A percentile compares a stretch with the other conserved stretches of the same genome.
These are phyloP conservation scores for Diaporthe batatas DNA, from an alignment of 2,329 filamentous ascomycete genomes.

Conservation along the genomic window DNA sequence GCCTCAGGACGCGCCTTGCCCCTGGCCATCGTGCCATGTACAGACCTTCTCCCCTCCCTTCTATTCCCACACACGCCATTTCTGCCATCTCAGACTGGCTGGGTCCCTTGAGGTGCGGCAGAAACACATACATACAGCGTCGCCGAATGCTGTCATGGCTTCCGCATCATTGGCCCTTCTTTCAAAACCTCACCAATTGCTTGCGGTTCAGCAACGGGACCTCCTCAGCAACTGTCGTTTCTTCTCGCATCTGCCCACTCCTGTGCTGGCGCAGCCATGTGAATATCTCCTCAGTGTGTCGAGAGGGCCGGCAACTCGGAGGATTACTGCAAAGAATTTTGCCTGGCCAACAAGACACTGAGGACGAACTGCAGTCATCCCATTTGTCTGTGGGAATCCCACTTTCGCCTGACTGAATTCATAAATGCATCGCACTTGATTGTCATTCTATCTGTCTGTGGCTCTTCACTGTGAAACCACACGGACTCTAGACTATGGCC, in stretches of 20 bases:
- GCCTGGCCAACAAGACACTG: neutral
- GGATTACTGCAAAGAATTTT: no score
- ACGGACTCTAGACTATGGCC: neutral
- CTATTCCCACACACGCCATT: neutral
- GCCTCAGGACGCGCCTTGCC: neutral
- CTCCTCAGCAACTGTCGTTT: neutral
- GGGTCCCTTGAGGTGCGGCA: no score
- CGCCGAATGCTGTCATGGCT: neutral
- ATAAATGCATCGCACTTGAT: constrained; percentile 28
- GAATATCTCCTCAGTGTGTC: neutral
- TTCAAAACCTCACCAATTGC: neutral
- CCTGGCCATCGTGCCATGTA: neutral
- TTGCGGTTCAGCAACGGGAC: no score
- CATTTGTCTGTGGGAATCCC: neutral
- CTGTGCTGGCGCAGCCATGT: neutral
- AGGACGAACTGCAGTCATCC: neutral
- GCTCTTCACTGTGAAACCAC: no score
- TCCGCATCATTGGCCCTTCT: neutral
- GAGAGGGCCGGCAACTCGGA: neutral
- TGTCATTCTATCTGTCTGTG: neutral
- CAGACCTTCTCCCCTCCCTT: neutral
- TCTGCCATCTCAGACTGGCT: neutral
- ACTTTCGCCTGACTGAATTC: neutral
- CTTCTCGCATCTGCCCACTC: neutral
- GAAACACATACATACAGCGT: neutral